Conservation (phyloP, 371 early-diverging fungal genomes). For the Lichtheimia ramosa region DNA sequence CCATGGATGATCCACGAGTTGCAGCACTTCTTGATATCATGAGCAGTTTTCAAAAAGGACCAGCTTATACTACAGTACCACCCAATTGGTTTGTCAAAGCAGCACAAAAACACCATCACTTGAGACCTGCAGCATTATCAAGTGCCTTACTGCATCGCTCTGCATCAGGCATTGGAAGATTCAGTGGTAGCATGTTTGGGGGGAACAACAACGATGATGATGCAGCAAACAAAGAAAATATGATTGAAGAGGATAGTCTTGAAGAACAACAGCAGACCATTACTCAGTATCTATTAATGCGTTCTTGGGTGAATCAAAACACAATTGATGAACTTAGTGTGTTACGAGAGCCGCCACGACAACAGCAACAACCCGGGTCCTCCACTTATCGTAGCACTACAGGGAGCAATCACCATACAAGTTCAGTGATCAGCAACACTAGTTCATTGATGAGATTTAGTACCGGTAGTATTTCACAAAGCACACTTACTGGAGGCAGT, state of each 20-base stretch:
- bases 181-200: constrained; percentile 41
- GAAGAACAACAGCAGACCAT: constrained; percentile 43
- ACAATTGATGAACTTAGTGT: constrained; percentile 67
- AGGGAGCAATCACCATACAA: constrained; percentile 15
- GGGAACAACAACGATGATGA: constrained; percentile 13
- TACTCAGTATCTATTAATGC: constrained; percentile 59
- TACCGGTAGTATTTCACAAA: constrained; percentile 15
- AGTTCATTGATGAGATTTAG: constrained; percentile 22
- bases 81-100: constrained; percentile 56
- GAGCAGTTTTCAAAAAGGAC: constrained; percentile 60
- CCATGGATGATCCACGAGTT: constrained; percentile 55
- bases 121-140: constrained; percentile 47
- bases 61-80: constrained; percentile 56
- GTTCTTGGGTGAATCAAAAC: constrained; percentile 53
- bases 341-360: constrained; percentile 66
- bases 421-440: constrained; percentile 22
- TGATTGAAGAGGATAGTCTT: constrained; percentile 11
- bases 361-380: constrained; percentile 3
- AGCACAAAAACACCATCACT: constrained; percentile 57
- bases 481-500: constrained; percentile 10
- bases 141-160: constrained; percentile 56
- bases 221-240: constrained; percentile 3
- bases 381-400: constrained; percentile 9
- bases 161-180: constrained; percentile 47
- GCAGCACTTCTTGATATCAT: constrained; percentile 52